phyloP scores from a whole-genome alignment of 225 moss, liverwort and hornwort genomes.

The Anthoceros angustus region DNA sequence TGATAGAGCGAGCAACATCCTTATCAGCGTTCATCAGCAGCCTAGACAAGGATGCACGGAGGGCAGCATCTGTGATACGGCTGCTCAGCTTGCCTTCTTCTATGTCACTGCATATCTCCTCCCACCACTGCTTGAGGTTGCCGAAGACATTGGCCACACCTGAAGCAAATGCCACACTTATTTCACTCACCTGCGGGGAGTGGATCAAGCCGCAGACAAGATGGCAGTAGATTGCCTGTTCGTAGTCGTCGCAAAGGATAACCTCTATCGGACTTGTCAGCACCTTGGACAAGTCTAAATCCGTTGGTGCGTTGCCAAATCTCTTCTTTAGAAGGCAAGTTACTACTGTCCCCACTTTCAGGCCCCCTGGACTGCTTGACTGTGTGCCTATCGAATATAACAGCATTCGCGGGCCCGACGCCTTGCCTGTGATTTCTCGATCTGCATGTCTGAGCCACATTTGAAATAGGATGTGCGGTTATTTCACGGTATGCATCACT shows the following conservation, averaged over 20 bases:
- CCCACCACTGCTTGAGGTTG: constrained; percentile 18
- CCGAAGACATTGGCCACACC: constrained; percentile 10
- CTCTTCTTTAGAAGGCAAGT: background rate
- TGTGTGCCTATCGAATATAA: background rate
- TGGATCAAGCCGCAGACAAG: constrained; percentile 44
- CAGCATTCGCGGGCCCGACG: background rate
- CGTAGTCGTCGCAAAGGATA: constrained; percentile 17
- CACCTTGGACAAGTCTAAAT: background rate
- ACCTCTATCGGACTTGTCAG: constrained; percentile 29
- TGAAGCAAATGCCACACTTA: constrained; percentile 26
- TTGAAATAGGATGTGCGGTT: no score
- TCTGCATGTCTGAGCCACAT: no score
- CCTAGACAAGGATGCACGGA: constrained; percentile 23
- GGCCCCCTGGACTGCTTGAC: background rate
- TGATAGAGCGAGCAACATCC: constrained; percentile 29
- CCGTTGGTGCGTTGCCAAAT: background rate
- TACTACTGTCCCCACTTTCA: background rate
- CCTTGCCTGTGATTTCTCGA: background rate
- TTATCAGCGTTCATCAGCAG: constrained; percentile 25
- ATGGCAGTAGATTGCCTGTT: constrained; percentile 64
- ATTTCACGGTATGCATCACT: no score
- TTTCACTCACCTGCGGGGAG: constrained; percentile 24
- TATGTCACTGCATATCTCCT: constrained; percentile 54
- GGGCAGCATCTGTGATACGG: constrained; percentile 19
- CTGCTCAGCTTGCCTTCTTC: constrained; percentile 35